Evolutionary conservation across 495 filamentous ascomycete species (phyloP).

Genomic region (Usnea hakonensis): DNA sequence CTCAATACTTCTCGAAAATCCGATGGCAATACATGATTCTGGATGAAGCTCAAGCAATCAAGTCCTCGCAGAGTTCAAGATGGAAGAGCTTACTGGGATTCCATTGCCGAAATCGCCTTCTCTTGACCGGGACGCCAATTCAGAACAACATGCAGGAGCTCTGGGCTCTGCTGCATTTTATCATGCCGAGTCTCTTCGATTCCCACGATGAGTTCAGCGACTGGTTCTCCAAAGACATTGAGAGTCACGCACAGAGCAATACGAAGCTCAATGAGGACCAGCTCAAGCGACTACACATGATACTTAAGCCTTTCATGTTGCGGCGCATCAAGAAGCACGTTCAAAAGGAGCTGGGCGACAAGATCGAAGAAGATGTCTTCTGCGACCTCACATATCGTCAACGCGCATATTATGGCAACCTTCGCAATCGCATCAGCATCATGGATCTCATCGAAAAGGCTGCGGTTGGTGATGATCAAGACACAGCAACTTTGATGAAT

Average conservation of each 20-base stretch:
- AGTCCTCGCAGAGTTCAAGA: constrained; percentile 89
- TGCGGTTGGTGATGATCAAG: constrained; percentile 84
- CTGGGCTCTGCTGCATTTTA: constrained; percentile 96
- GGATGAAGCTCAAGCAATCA: constrained; percentile 97
- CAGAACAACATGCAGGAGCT: constrained; percentile 99
- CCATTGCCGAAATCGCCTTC: constrained; percentile 87
- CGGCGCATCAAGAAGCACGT: constrained; percentile 99
- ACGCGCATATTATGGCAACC: constrained; percentile 82
- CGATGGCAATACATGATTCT: constrained; percentile 99
- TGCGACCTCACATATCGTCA: constrained; percentile 97
- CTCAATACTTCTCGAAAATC: constrained; percentile 96
- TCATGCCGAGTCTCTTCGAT: constrained; percentile 97
- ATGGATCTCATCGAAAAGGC: constrained; percentile 99
- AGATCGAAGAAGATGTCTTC: constrained; percentile 93
- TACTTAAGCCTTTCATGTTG: constrained; percentile 98
- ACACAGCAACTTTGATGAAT: constrained; percentile 95
- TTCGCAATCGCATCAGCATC: constrained; percentile 94
- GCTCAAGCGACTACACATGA: constrained; percentile 94
- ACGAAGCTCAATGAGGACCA: constrained; percentile 98
- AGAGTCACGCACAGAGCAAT: constrained; percentile 96
- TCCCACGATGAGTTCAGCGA: constrained; percentile 99
- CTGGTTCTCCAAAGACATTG: constrained; percentile 99
- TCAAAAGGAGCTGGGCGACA: constrained; percentile 96
- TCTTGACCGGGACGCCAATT: constrained; percentile 94
- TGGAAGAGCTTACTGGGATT: constrained; percentile 95